Conservation (phyloP, 78 protist species). For the Guillardia theta region DNA sequence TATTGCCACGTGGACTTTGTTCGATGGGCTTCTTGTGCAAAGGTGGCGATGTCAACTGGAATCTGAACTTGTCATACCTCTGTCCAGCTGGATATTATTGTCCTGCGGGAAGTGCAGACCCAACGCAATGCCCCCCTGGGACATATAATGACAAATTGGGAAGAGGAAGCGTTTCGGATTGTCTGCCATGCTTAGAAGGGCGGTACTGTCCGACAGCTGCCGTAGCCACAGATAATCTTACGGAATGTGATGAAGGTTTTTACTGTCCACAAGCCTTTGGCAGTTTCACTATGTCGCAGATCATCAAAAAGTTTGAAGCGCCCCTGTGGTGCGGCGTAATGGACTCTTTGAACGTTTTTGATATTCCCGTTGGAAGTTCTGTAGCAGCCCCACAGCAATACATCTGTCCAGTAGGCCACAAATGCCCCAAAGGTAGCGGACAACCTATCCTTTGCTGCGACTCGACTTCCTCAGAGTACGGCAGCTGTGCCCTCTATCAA, state of each 20-base stretch:
- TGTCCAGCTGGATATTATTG: slow-evolving; percentile 61
- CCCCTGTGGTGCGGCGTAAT: neutral
- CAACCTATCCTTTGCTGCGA: slow-evolving; percentile 7
- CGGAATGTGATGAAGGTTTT: neutral
- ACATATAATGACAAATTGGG: neutral
- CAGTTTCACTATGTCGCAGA: neutral
- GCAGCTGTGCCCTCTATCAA: too few relatives aligned
- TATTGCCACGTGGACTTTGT: neutral
- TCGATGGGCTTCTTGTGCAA: neutral
- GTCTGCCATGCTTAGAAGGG: neutral
- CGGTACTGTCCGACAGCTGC: too few relatives aligned
- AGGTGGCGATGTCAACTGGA: neutral
- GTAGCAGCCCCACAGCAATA: neutral
- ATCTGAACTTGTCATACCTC: too few relatives aligned
- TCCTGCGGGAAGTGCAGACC: slow-evolving; percentile 9
- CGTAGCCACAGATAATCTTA: too few relatives aligned
- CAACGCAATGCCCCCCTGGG: slow-evolving; percentile 48
- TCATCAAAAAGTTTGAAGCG: neutral
- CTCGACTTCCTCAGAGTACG: neutral
- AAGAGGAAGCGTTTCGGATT: neutral
- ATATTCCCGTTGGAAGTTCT: neutral
- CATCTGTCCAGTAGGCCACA: slow-evolving; percentile 36
- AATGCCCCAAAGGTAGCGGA: neutral
- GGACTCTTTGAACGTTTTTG: too few relatives aligned
- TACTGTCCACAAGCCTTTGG: neutral